Evolutionary conservation across 495 filamentous ascomycete genomes (phyloP).

Genomic region (Penicillium steckii): DNA sequence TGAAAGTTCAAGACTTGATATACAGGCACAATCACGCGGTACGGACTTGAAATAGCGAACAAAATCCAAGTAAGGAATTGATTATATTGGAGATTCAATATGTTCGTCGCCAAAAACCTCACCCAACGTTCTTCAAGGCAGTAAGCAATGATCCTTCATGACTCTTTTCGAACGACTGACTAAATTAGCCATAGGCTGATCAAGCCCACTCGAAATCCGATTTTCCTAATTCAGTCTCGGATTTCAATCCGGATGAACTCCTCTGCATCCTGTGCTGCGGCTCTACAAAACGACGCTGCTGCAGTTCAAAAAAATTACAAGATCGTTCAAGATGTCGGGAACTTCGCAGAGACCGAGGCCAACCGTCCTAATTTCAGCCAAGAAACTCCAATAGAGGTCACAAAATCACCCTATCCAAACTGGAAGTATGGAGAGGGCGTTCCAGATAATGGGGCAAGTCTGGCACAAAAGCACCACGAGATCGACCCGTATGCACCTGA

Average conservation of each 20-base stretch:
- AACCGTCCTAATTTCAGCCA: slow-evolving; percentile 60
- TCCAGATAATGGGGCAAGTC: slow-evolving; percentile 49
- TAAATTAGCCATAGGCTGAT: background rate
- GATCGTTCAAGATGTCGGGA: slow-evolving; percentile 28
- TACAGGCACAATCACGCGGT: too few relatives aligned
- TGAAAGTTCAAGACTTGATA: too few relatives aligned
- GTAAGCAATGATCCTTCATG: background rate
- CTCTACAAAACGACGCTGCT: background rate
- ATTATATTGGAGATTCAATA: background rate
- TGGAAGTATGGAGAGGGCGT: slow-evolving; percentile 75
- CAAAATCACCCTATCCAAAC: slow-evolving; percentile 64
- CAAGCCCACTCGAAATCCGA: background rate
- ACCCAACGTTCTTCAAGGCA: background rate
- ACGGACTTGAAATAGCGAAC: too few relatives aligned
- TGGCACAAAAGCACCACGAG: slow-evolving; percentile 57
- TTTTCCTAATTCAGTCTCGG: background rate
- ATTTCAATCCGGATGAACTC: slow-evolving; percentile 16
- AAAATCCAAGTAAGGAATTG: too few relatives aligned
- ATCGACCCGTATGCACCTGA: slow-evolving; percentile 76
- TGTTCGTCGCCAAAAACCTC: background rate
- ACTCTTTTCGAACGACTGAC: background rate
- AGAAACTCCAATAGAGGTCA: slow-evolving; percentile 53
- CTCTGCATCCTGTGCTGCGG: slow-evolving; percentile 9
- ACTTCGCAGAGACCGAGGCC: slow-evolving; percentile 72
- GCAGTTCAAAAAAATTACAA: slow-evolving; percentile 25